Conservation (phyloP, 1,139 yeast genomes). For the Arxiozyma telluris region DNA sequence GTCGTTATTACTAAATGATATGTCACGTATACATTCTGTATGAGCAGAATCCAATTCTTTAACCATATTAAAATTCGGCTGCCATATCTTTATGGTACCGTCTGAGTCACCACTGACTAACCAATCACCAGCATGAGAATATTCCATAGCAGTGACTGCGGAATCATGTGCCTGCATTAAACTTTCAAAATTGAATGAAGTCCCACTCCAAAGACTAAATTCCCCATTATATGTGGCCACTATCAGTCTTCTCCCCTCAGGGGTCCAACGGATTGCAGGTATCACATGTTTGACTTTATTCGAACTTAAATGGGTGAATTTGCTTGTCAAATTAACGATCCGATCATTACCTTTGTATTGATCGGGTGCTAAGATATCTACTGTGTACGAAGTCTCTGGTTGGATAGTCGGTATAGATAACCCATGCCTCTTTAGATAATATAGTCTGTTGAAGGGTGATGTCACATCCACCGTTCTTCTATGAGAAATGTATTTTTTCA, state of each 20-base stretch:
- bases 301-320: conserved; percentile 83
- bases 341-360: conserved; percentile 45
- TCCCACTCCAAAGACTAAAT: conserved; percentile 94
- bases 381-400: conserved; percentile 69
- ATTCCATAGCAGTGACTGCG: conserved; percentile 70
- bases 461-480: conserved; percentile 88
- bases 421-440: conserved; percentile 52
- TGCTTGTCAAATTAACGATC: conserved; percentile 54
- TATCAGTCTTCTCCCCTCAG: conserved; percentile 83
- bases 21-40: conserved; percentile 68
- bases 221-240: conserved; percentile 94
- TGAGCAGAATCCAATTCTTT: conserved; percentile 72
- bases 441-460: conserved; percentile 68
- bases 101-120: conserved; percentile 86
- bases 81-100: conserved; percentile 92
- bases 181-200: conserved; percentile 90
- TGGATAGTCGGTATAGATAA: conserved; percentile 50
- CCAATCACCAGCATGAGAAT: conserved; percentile 93
- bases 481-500: conserved; percentile 43
- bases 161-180: conserved; percentile 98
- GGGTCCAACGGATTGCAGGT: conserved; percentile 90
- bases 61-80: conserved; percentile 93
- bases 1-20: conserved; percentile 85
- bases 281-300: conserved; percentile 90
- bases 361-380: conserved; percentile 64